Percentiles rank a stretch among this genome's conserved stretches.
Conservation (phyloP, 257 asterid species). For the Lavandula angustifolia region DNA sequence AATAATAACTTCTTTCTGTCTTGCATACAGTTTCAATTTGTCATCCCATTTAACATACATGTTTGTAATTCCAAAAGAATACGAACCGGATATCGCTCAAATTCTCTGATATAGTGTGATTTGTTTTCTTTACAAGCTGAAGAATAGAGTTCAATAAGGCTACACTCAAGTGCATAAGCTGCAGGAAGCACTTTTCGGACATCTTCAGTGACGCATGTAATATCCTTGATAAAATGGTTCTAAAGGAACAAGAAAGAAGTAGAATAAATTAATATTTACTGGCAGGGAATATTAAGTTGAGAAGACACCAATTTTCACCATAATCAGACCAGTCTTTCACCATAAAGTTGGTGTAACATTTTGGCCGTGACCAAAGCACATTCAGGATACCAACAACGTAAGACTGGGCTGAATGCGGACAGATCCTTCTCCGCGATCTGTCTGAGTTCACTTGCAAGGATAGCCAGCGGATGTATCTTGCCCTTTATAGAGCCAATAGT, state of each 20-base stretch:
- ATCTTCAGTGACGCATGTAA: conserved; percentile 66
- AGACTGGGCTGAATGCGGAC: conserved; percentile 61
- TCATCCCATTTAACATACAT: conserved; percentile 25
- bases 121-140: conserved; percentile 53
- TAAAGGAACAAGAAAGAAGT: conserved; percentile 38
- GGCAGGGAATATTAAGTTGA: conserved; percentile 25
- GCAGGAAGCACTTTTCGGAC: conserved; percentile 84
- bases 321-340: conserved; percentile 81
- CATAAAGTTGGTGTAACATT: conserved; percentile 71
- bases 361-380: conserved; percentile 65
- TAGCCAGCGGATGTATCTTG: conserved; percentile 65
- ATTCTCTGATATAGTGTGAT: conserved; percentile 40
- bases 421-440: conserved; percentile 71
- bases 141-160: conserved; percentile 59
- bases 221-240: conserved; percentile 76
- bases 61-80: conserved; percentile 2
- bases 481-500: conserved; percentile 48
- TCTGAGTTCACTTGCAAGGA: conserved; percentile 74
- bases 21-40: not conserved
- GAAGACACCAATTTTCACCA: conserved; percentile 14
- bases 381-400: conserved; percentile 68
- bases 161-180: conserved; percentile 70
- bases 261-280: conserved; percentile 25
- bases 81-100: conserved; percentile 66
- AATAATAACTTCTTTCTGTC: too few species aligned